A percentile compares a stretch with the other conserved stretches of the same genome.
Conservation (phyloP, 768 basidiomycete species). For the Hypsizygus marmoreus region DNA sequence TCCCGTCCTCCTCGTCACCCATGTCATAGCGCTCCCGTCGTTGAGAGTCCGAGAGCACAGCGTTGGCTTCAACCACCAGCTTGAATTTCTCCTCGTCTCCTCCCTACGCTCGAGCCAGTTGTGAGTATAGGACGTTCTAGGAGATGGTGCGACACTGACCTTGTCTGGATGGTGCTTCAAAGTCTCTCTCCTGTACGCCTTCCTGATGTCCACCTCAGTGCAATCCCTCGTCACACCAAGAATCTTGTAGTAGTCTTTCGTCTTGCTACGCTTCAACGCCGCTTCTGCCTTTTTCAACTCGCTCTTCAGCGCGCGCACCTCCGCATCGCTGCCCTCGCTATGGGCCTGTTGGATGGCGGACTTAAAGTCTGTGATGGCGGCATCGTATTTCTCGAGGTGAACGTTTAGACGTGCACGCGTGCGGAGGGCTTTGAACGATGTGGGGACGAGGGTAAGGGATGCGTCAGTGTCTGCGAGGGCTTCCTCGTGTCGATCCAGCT, state of each 20-base stretch:
- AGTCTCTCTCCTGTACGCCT: slow-evolving; percentile 87
- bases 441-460: slow-evolving; percentile 61
- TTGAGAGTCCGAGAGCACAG: slow-evolving; percentile 76
- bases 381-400: slow-evolving; percentile 73
- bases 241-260: slow-evolving; percentile 89
- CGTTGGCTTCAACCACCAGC: slow-evolving; percentile 79
- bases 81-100: slow-evolving; percentile 98
- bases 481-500: slow-evolving; percentile 67
- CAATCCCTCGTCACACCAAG: slow-evolving; percentile 63
- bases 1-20: slow-evolving; percentile 81
- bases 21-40: slow-evolving; percentile 76
- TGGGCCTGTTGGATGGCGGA: slow-evolving; percentile 74
- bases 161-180: slow-evolving; percentile 87
- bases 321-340: slow-evolving; percentile 61
- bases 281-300: slow-evolving; percentile 85
- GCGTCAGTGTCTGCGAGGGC: slow-evolving; percentile 73
- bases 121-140: no score
- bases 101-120: no score
- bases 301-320: slow-evolving; percentile 57
- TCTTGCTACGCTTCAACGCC: slow-evolving; percentile 83
- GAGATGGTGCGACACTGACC: slow-evolving; percentile 38
- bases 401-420: slow-evolving; percentile 83
- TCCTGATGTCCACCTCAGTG: slow-evolving; percentile 78
- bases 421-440: slow-evolving; percentile 83
- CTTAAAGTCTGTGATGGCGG: slow-evolving; percentile 74